phyloP scores from a whole-genome alignment of 306 rosid species.

The Abrus pulchellus region DNA sequence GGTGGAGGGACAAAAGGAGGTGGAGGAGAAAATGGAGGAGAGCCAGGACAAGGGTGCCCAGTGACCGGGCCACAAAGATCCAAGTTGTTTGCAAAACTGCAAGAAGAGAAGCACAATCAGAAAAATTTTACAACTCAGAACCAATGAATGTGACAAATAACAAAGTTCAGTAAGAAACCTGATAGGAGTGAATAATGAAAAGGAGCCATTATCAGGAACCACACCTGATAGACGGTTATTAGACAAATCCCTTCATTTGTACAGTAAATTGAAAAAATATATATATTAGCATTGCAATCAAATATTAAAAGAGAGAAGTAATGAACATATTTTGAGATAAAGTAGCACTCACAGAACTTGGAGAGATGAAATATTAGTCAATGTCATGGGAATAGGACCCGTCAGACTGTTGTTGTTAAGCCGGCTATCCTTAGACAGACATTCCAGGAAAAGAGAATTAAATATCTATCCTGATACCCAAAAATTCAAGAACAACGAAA shows the following conservation, averaged over 20 bases:
- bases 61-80: constrained; percentile 98
- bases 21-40: constrained; percentile 99
- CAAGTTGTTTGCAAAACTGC: constrained; percentile 97
- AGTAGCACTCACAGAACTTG: constrained; percentile 93
- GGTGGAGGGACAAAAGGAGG: constrained; percentile 98
- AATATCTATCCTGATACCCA: constrained; percentile 44
- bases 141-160: constrained; percentile 36
- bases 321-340: constrained; percentile 16
- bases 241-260: constrained; percentile 84
- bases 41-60: constrained; percentile 97
- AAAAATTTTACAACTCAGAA: constrained; percentile 23
- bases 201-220: constrained; percentile 99
- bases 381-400: constrained; percentile 93
- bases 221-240: constrained; percentile 86
- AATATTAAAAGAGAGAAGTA: constrained; percentile 24
- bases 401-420: constrained; percentile 95
- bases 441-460: constrained; percentile 52
- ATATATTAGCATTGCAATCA: constrained; percentile 24
- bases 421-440: constrained; percentile 87
- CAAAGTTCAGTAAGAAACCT: constrained; percentile 60
- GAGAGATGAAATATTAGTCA: constrained; percentile 91
- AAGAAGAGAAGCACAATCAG: constrained; percentile 44
- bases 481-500: constrained; percentile 1
- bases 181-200: constrained; percentile 97
- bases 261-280: constrained; percentile 8